These are phyloP conservation scores for Kwoniella newhampshirensis DNA, from an alignment of 768 basidiomycete genomes.

Conservation along the genomic window DNA sequence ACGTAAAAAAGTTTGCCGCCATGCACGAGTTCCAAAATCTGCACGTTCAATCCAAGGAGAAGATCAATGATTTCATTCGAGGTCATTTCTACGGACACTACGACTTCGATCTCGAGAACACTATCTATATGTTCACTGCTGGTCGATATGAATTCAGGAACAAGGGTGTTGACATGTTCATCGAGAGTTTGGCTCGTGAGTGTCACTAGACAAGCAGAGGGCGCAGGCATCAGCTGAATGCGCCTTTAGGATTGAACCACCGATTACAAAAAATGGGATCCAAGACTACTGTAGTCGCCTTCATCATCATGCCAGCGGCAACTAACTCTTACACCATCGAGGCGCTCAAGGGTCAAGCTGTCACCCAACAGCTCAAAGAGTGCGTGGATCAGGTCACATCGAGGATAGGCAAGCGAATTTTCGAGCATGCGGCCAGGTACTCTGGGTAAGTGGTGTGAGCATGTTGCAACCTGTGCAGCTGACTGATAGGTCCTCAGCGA, in stretches of 20 bases:
- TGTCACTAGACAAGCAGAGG: background rate
- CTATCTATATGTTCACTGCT: constrained; percentile 90
- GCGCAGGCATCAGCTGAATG: constrained; percentile 3
- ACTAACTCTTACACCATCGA: constrained; percentile 97
- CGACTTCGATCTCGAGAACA: constrained; percentile 85
- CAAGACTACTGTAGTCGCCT: constrained; percentile 87
- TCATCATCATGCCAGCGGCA: constrained; percentile 97
- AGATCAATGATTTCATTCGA: constrained; percentile 95
- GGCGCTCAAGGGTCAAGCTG: constrained; percentile 94
- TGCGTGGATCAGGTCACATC: constrained; percentile 95
- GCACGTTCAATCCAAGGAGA: constrained; percentile 88
- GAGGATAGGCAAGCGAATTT: constrained; percentile 83
- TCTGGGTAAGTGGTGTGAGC: constrained; percentile 65
- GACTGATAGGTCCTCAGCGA: constrained; percentile 60
- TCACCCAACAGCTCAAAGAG: constrained; percentile 92
- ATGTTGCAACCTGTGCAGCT: background rate
- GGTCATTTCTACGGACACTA: constrained; percentile 98
- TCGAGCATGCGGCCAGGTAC: constrained; percentile 90
- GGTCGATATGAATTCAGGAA: constrained; percentile 98
- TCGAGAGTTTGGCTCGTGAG: constrained; percentile 85
- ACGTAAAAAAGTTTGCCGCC: constrained; percentile 97
- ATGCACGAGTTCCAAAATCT: constrained; percentile 97
- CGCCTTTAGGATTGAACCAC: constrained; percentile 60
- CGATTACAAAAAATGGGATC: constrained; percentile 66
- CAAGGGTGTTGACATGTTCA: constrained; percentile 99